Evolutionary conservation across 2,329 filamentous ascomycete species (phyloP), one percentile per base, ranked within the genome.

Genomic region (Penicillium sp.): DNA sequence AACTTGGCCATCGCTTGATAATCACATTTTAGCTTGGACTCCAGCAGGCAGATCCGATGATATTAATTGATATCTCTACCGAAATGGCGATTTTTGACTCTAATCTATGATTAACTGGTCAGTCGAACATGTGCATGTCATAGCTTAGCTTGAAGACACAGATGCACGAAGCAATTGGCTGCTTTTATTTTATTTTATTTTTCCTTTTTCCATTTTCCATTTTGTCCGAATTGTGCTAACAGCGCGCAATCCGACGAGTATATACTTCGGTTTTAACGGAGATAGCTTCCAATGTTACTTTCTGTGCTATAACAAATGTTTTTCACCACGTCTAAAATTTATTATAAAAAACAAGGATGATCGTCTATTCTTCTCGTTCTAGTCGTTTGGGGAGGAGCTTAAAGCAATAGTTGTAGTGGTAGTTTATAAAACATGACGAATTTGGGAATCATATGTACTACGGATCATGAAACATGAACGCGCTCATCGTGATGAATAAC

Each of bases 401-500:
- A 18, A 36, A 34, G 17, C 5, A 24, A 45, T 9, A 34, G 37
- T 29, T 21, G 9, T 9, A 20, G 39, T 9, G 29, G 23, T 24
- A 34, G 36, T 42, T 36, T 48, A 54, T 56, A 52, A 44, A 21
- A 54, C 56, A 59, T 33, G 46, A 51, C 15, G 47, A 48, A n/a
- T 51, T 15, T 54, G 46, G 53, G 48, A 58, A 54, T 56, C 53
- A 45, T 58, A 56, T 56, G 48, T 56, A 51, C 52, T 26, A 33
- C 20, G 33, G n/a, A 49, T 59, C 56, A 47, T 59, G 33, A 54
- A 37, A 48, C 49, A 44, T 52, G 36, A 21, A 32, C 42, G 18
- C 39, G 49, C 49, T 29, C 44, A 30, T 40, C 27, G 29, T 29
- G 18, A 39, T 7, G 21, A 36, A 34, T 30, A 45, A 26, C 5